Percentiles rank a stretch among this genome's conserved stretches.
Evolutionary conservation across 441 rosid genomes (phyloP).

Genomic region (Adansonia gregorii): DNA sequence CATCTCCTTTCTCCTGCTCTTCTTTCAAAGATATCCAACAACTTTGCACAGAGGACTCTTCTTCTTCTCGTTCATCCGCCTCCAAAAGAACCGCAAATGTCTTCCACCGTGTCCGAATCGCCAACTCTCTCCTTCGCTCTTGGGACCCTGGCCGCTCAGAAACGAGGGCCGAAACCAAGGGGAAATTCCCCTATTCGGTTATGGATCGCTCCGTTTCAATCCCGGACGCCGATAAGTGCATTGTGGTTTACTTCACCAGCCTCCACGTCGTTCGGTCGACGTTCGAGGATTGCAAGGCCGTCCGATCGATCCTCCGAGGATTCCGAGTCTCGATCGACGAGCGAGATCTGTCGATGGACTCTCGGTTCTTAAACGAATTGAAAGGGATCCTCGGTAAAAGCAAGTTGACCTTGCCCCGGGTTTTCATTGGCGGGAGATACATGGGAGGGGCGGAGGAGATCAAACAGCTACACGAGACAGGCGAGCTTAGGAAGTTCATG

Average conservation of each 20-base stretch:
- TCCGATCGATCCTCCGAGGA: constrained; percentile 57
- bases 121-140: constrained; percentile 44
- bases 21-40: constrained; percentile 62
- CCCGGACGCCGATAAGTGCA: constrained; percentile 62
- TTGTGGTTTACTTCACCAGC: constrained; percentile 69
- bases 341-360: constrained; percentile 75
- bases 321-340: constrained; percentile 67
- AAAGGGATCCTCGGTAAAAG: constrained; percentile 42
- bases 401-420: constrained; percentile 50
- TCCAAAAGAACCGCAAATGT: constrained; percentile 33
- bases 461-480: constrained; percentile 60
- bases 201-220: constrained; percentile 33
- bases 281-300: constrained; percentile 58
- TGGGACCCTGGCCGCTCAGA: constrained; percentile 32
- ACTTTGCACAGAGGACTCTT: constrained; percentile 46
- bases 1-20: constrained; percentile 40
- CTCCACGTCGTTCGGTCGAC: constrained; percentile 58
- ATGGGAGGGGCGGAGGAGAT: constrained; percentile 72
- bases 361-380: constrained; percentile 51
- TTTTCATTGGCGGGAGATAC: constrained; percentile 61
- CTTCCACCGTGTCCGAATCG: constrained; percentile 54
- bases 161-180: not conserved
- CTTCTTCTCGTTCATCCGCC: constrained; percentile 21
- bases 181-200: not conserved
- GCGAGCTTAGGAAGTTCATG: constrained; percentile 61